Conservation (phyloP, 2,329 filamentous ascomycete genomes). For the Lachnellula suecica region DNA sequence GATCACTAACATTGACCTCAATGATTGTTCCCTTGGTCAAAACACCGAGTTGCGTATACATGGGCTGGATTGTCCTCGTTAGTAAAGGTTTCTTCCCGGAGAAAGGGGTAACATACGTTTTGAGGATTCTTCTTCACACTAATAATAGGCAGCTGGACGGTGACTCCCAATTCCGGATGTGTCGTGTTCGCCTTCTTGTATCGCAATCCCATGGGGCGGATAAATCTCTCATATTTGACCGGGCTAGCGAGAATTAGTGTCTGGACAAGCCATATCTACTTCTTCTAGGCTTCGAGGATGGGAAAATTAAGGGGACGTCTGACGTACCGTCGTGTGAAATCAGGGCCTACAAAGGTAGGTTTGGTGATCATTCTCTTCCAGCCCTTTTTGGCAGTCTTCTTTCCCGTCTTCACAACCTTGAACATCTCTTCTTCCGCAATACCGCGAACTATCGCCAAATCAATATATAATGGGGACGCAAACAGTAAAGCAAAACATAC, state of each 20-base stretch:
- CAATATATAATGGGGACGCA: no score
- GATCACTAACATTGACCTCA: slow-evolving; percentile 90
- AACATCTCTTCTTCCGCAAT: slow-evolving; percentile 82
- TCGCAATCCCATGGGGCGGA: slow-evolving; percentile 72
- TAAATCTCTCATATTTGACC: slow-evolving; percentile 71
- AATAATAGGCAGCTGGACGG: slow-evolving; percentile 79
- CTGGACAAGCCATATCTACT: no score
- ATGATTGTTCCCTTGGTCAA: slow-evolving; percentile 81
- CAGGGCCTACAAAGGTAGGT: slow-evolving; percentile 74
- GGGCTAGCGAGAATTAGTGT: no score
- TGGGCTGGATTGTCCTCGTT: slow-evolving; percentile 44
- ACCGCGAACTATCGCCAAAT: no score
- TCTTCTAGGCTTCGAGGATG: no score
- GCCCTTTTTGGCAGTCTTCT: slow-evolving; percentile 63
- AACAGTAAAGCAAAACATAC: no score
- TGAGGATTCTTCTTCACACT: slow-evolving; percentile 82
- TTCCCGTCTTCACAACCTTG: slow-evolving; percentile 92
- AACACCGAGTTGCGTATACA: slow-evolving; percentile 84
- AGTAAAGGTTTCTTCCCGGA: neutral
- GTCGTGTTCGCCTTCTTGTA: slow-evolving; percentile 62
- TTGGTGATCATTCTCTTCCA: slow-evolving; percentile 72
- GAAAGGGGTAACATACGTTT: slow-evolving; percentile 43
- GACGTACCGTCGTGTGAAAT: slow-evolving; percentile 71
- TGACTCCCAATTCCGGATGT: slow-evolving; percentile 77
- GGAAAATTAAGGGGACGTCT: no score